These are phyloP conservation scores for Actinomortierella wolfii DNA, from an alignment of 371 early-diverging fungal genomes.

Conservation along the genomic window DNA sequence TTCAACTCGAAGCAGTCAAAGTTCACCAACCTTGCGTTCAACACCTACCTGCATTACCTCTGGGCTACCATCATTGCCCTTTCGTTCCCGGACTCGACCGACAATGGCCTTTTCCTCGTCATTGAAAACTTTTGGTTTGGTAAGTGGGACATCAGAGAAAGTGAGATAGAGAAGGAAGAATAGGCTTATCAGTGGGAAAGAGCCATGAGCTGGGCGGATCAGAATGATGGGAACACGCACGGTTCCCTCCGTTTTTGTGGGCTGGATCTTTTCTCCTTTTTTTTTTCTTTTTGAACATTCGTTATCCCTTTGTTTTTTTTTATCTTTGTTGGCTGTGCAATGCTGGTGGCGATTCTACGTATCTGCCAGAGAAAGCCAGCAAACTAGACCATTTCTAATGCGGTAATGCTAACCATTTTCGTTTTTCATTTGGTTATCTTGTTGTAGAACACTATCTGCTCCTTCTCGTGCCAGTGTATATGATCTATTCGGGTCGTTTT, in stretches of 20 bases:
- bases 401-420: background rate
- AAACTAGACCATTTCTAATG: background rate
- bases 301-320: background rate
- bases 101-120: slow-evolving; percentile 56
- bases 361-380: background rate
- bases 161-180: no score
- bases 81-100: slow-evolving; percentile 61
- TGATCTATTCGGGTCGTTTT: slow-evolving; percentile 61
- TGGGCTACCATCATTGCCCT: slow-evolving; percentile 66
- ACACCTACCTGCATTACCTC: slow-evolving; percentile 63
- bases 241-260: no score
- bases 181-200: no score
- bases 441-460: slow-evolving; percentile 62
- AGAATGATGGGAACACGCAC: no score
- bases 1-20: slow-evolving; percentile 49
- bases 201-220: no score
- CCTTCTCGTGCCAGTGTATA: slow-evolving; percentile 59
- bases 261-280: no score
- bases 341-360: no score
- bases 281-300: no score
- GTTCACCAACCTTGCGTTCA: slow-evolving; percentile 55
- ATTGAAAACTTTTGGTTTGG: slow-evolving; percentile 71
- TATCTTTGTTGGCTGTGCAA: slow-evolving; percentile 1
- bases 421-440: background rate
- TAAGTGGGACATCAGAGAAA: slow-evolving; percentile 24